These are phyloP conservation scores for Suillus subluteus DNA, from an alignment of 768 basidiomycete species.

Conservation along the genomic window DNA sequence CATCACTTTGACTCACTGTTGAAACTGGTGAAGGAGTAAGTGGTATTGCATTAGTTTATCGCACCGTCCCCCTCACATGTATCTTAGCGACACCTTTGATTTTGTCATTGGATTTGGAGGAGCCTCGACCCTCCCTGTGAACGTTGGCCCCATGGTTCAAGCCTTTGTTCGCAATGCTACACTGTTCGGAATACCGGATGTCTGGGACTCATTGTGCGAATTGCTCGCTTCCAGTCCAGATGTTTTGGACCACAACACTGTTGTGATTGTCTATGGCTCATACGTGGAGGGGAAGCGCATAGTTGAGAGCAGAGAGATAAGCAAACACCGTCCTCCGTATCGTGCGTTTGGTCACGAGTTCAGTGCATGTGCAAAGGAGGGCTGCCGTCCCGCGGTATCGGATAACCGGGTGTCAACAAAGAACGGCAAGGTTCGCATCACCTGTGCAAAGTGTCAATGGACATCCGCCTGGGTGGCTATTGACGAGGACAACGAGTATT, in stretches of 20 bases:
- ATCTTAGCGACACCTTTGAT: slow-evolving; percentile 2
- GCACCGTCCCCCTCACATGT: not conserved
- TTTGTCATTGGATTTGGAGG: slow-evolving; percentile 9
- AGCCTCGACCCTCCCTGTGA: not conserved
- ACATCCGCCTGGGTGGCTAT: not conserved
- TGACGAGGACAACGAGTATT: not conserved
- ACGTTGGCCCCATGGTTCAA: not conserved
- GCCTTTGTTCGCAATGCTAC: not conserved
- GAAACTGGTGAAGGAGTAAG: not conserved
- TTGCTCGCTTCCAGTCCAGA: not conserved
- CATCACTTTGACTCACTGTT: not conserved
- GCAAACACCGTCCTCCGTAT: not conserved
- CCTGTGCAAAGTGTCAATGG: slow-evolving; percentile 1
- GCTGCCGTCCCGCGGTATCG: not conserved
- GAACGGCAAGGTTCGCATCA: not conserved
- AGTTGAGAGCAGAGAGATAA: not conserved
- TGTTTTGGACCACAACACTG: not conserved
- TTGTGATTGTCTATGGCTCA: not conserved
- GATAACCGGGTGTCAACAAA: not conserved
- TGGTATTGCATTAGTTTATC: not conserved
- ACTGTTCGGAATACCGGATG: not conserved
- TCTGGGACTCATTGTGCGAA: slow-evolving; percentile 4
- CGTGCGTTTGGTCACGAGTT: not conserved
- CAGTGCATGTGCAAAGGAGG: not conserved
- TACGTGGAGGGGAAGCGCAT: not conserved